Evolutionary conservation across 2,329 filamentous ascomycete genomes (phyloP).

Genomic region (Dactylella cylindrospora): DNA sequence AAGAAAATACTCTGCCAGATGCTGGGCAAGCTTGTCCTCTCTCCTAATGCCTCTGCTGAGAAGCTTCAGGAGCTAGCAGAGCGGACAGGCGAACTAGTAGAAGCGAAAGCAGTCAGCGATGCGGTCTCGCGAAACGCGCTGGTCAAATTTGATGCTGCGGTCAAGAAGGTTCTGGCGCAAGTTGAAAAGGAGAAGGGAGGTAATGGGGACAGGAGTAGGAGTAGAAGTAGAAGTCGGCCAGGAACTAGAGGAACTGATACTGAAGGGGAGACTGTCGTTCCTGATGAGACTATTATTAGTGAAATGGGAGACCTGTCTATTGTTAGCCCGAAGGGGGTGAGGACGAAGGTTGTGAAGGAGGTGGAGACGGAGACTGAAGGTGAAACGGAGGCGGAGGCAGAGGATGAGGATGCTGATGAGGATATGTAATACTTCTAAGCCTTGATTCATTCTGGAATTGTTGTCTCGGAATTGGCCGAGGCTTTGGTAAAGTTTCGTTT

Average conservation of each 20-base stretch:
- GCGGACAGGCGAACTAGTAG: constrained; percentile 64
- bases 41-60: constrained; percentile 64
- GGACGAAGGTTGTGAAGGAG: constrained; percentile 55
- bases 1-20: constrained; percentile 77
- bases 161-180: constrained; percentile 69
- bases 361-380: constrained; percentile 50
- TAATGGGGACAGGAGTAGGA: constrained; percentile 44
- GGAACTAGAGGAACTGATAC: constrained; percentile 51
- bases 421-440: constrained; percentile 48
- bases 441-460: too few species aligned
- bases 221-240: constrained; percentile 50
- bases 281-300: constrained; percentile 48
- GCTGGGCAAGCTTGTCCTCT: constrained; percentile 78
- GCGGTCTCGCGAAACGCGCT: constrained; percentile 65
- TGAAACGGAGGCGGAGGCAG: constrained; percentile 50
- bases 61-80: constrained; percentile 63
- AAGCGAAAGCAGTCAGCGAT: constrained; percentile 63
- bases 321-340: constrained; percentile 57
- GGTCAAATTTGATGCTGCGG: constrained; percentile 67
- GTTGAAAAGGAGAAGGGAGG: constrained; percentile 48
- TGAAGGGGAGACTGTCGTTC: constrained; percentile 48
- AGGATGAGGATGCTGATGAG: constrained; percentile 47
- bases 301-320: constrained; percentile 54
- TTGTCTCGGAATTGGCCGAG: too few species aligned
- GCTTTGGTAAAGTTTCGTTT: too few species aligned